Evolutionary conservation across 768 basidiomycete genomes (phyloP), one percentile per base, ranked within the genome.

Genomic region (Russula dissimulans): DNA sequence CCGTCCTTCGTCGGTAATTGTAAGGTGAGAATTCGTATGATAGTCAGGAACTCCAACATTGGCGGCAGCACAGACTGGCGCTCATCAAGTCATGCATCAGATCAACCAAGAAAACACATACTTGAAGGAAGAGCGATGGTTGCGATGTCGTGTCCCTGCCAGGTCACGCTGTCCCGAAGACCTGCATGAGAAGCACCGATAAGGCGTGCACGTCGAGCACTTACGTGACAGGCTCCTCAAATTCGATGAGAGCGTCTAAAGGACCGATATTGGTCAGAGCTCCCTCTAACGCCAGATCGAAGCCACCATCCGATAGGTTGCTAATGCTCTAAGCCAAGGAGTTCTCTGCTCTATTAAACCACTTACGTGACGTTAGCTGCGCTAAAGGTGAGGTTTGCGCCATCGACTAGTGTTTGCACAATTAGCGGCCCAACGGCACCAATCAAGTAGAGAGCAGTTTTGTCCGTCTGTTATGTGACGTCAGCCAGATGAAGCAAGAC

Each of bases 371-470:
- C 84, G 56, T 82, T 80, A 3, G 82, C 87, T 47, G 76, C 73
- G 34, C 67, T 75, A 69, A 87, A 88, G 8, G 74, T 72, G 51
- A 89, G 68, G 5, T 74, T 62, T 0, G 86, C 76, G 18, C 74
- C 75, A 49, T 83, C 78, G 29, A 89, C 86, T 15, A 89, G 76
- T 64, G 77, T 74, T 69, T 87, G 87, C 3, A 83, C 79, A 32
- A 85, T 73, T 14, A 86, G 84, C 17, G 78, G 82, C 44, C 85
- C 83, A 34, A 88, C 84, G 4, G 81, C 84, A n/a, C 85, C 84
- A 43, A 88, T 83, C 52, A 88, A 76, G 71, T 80, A 86, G 29
- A 89, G 71, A 0, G 78, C 80, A 2, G 82, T 82, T 61, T 77
- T 67, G 68, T 88, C 87, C 2, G 82, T 84, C 81, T 86, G 22